Conservation (phyloP, 78 protist genomes). For the Dictyostelium firmibasis region DNA sequence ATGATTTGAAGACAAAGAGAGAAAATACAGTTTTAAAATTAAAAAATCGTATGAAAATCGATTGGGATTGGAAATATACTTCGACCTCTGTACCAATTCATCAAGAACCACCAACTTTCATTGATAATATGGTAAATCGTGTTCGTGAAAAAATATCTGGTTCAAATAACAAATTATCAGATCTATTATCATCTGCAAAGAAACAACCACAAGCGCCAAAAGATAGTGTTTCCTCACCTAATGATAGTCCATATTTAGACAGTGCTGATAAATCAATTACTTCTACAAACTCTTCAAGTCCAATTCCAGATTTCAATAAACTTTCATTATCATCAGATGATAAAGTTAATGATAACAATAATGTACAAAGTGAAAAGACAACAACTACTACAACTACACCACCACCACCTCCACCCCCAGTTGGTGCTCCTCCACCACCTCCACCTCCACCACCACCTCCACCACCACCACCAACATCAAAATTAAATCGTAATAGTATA, state of each 20-base stretch:
- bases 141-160: constrained; percentile 8
- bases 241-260: background rate
- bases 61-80: constrained; percentile 45
- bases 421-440: constrained; percentile 28
- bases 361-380: background rate
- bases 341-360: background rate
- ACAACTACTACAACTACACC: constrained; percentile 2
- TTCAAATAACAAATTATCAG: background rate
- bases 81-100: background rate
- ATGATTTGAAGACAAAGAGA: constrained; percentile 35
- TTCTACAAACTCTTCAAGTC: background rate
- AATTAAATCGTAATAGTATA: background rate
- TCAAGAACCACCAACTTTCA: constrained; percentile 3
- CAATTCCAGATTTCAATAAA: background rate
- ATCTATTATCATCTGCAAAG: background rate
- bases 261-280: background rate
- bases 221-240: background rate
- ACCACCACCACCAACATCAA: background rate
- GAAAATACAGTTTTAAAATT: constrained; percentile 51
- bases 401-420: constrained; percentile 21
- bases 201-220: background rate
- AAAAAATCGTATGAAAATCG: constrained; percentile 53
- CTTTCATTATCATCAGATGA: background rate
- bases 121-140: constrained; percentile 4
- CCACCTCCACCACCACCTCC: constrained; percentile 47